These are phyloP conservation scores for Chiua virens DNA, from an alignment of 768 basidiomycete species.

Conservation along the genomic window DNA sequence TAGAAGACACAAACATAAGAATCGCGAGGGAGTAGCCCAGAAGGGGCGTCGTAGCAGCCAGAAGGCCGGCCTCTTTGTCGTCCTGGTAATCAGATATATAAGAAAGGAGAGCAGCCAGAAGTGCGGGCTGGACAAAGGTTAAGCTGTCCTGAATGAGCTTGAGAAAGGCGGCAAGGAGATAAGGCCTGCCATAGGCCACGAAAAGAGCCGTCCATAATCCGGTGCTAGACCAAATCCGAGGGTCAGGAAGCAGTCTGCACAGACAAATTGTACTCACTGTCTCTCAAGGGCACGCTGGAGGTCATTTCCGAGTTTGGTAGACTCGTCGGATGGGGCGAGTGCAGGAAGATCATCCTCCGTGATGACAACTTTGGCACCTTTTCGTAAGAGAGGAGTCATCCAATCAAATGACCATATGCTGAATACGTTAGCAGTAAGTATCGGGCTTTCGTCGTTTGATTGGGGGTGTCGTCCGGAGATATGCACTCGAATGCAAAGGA, in stretches of 20 bases:
- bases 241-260: not conserved
- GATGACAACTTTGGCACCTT: conserved; percentile 63
- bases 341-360: conserved; percentile 86
- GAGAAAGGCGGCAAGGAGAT: conserved; percentile 55
- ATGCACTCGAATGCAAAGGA: conserved; percentile 67
- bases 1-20: conserved; percentile 78
- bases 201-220: conserved; percentile 74
- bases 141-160: conserved; percentile 82
- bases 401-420: conserved; percentile 83
- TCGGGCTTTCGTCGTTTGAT: conserved; percentile 60
- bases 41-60: conserved; percentile 36
- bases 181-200: conserved; percentile 78
- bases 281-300: conserved; percentile 62
- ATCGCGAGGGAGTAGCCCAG: conserved; percentile 77
- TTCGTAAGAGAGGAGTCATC: conserved; percentile 79
- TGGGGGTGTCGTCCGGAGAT: conserved; percentile 57
- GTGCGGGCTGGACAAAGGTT: conserved; percentile 83
- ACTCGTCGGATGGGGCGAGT: conserved; percentile 65
- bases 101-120: conserved; percentile 73
- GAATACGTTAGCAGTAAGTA: conserved; percentile 76
- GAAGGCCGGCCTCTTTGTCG: conserved; percentile 33
- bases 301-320: conserved; percentile 60
- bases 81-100: conserved; percentile 81
- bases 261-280: conserved; percentile 47
- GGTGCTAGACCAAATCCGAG: conserved; percentile 37